Evolutionary conservation across 768 basidiomycete genomes (phyloP), one percentile per base, ranked within the genome.

Genomic region (Pulveroboletus ravenelii): DNA sequence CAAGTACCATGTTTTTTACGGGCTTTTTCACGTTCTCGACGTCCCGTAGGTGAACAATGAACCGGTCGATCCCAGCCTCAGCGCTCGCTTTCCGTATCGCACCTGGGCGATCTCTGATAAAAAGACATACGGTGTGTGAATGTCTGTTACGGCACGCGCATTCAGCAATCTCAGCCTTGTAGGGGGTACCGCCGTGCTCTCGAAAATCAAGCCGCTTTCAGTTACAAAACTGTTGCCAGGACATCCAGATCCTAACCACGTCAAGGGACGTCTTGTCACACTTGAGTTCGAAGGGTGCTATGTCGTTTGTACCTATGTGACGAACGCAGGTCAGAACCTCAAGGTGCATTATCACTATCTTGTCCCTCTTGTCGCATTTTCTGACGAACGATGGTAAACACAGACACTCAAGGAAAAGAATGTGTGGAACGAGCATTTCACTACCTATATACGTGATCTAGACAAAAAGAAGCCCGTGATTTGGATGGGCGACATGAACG

Each of bases 401-500:
- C 62, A 93, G 89, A 89, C 84, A 1, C 68, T 94, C 45, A 78
- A 82, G 29, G 78, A 73, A 42, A 92, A 93, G 66, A 85, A 87
- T 41, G 70, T 74, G 47, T 93, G 92, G 92, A 87, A 90, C 52
- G 62, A 62, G 4, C 84, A 91, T 62, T 93, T 94, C 62, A 81
- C 85, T 47, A 55, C 71, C 3, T 85, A 93, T 61, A 75, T 93
- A 18, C 81, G 81, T 5, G 74, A 80, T 20, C 70, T 93, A 3
- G 88, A 93, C 67, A 77, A 73, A 54, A 80, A 77, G 60, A 94
- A 93, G 59, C 84, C 90, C 3, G 85, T 94, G 10, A 85, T 94
- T 48, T 93, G 92, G 92, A 75, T 78, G 10, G 92, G 92, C 7
- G 92, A 94, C 67, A 61, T 93, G 50, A 94, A 94, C 53, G 88